A percentile compares a stretch with the other conserved stretches of the same genome.
Conservation (phyloP, 1,284 basidiomycete species). For the Naganishia sp. region DNA sequence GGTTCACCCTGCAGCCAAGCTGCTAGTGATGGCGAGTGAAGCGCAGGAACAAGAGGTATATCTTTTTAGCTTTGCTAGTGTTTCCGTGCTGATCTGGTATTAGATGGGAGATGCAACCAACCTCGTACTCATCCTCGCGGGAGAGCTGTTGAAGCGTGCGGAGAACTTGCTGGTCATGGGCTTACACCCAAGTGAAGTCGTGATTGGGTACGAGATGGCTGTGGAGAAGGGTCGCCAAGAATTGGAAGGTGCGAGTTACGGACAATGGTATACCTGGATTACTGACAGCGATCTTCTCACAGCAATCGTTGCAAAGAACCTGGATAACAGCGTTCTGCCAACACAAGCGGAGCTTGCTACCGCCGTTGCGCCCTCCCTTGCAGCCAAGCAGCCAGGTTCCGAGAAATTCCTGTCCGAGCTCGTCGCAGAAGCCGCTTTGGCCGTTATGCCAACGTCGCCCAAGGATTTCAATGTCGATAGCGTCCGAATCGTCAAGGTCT, state of each 20-base stretch:
- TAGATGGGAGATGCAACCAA: slow-evolving; percentile 97
- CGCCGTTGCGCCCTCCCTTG: slow-evolving; percentile 87
- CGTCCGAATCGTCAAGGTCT: slow-evolving; percentile 96
- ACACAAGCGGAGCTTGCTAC: slow-evolving; percentile 72
- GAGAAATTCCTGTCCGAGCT: slow-evolving; percentile 81
- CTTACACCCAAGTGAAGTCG: slow-evolving; percentile 90
- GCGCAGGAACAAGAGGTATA: slow-evolving; percentile 89
- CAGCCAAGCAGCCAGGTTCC: slow-evolving; percentile 94
- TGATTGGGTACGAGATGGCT: slow-evolving; percentile 95
- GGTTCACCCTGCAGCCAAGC: slow-evolving; percentile 95
- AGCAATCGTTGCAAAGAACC: slow-evolving; percentile 22
- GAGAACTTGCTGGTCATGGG: slow-evolving; percentile 94
- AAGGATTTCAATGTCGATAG: slow-evolving; percentile 97
- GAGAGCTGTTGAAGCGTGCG: slow-evolving; percentile 91
- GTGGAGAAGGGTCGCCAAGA: slow-evolving; percentile 79
- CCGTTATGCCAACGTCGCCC: slow-evolving; percentile 84
- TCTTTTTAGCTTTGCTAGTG: not conserved
- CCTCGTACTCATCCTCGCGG: slow-evolving; percentile 90
- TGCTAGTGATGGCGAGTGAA: slow-evolving; percentile 95
- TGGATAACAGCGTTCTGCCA: slow-evolving; percentile 59
- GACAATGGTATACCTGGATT: too few species aligned
- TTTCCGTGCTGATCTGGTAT: not conserved
- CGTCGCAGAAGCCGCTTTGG: slow-evolving; percentile 87
- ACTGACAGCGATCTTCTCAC: not conserved
- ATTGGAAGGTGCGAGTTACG: slow-evolving; percentile 73